Evolutionary conservation across 2,329 filamentous ascomycete species (phyloP), one percentile per base, ranked within the genome.

Genomic region (Colletotrichum sp.): DNA sequence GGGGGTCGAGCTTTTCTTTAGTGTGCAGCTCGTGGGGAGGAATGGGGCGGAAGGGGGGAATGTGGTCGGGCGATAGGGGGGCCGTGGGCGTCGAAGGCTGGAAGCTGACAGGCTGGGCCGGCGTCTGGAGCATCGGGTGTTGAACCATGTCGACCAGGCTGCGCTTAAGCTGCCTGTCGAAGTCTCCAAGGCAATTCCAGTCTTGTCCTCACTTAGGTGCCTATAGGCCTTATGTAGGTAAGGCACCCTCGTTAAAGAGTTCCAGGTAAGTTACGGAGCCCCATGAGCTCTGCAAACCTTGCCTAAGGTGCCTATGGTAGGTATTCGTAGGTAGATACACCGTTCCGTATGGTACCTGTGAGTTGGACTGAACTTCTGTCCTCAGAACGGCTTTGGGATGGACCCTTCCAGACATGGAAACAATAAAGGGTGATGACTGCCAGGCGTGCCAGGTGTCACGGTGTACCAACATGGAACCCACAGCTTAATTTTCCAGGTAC

Each of bases 1-100:
- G 72, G 68, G 55, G 68, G 68, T 76, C 57, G 72, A 78, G 77
- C 77, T 78, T 78, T 78, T 78, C 77, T 77, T 67, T 77, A 75
- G 72, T 77, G 75, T 69, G 77, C 65, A 60, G 66, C 69, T 76
- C 71, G 76, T 68, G 69, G 77, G 72, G 68, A 68, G 71, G 69
- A 43, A 74, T 68, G 76, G 76, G 71, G 73, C 76, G 68, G 70
- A 66, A 66, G 64, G 57, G 70, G 75, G 64, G 61, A 69, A 68
- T 43, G 57, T 52, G 43, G 43, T 77, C 59, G 55, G 71, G 68
- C 74, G 55, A 77, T 71, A 75, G 66, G 71, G 77, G 75, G 72
- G 36, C 74, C 52, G 57, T 67, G 68, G 68, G 63, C 30, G 65
- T 65, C 24, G 30, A 66, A 63, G 69, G 69, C 61, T 63, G 61